Evolutionary conservation across 164 flowering plant genomes (phyloP), one percentile per base, ranked within the genome.

Genomic region (Tetrastigma voinierianum): DNA sequence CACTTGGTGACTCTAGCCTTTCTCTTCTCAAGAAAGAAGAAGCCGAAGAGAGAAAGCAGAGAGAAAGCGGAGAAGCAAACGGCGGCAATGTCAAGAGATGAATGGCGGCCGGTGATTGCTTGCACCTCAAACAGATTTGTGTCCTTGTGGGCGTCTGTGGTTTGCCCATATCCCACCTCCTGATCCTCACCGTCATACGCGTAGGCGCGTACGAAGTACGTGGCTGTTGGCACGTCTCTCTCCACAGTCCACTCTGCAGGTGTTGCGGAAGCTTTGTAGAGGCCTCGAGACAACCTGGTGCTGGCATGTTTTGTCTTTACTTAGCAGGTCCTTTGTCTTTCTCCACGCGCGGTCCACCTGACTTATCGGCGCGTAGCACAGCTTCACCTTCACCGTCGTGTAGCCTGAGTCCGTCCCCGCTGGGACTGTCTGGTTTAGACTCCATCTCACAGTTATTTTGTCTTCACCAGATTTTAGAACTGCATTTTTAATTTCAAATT

Each of bases 41-140:
- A 91, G 6, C 81, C 86, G 48, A 72, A 46, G 74, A 91, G 66
- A 2, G 96, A 57, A 23, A 86, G n/a, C 4, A 93, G 72, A 1
- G 98, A 81, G 86, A 93, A 86, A 24, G 79, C 94, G 17, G 97
- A 91, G 86, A 91, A 91, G 68, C 80, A 76, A 44, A 69, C 77
- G 15, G 97, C n/a, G 97, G 90, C 88, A 12, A 91, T 80, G 60
- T 90, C 94, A 1, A 93, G 75, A 0, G 94, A 84, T 12, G 46
- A 66, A 57, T 82, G 89, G 58, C 97, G 90, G 16, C 98, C 98
- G 4, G 77, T 67, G 80, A 90, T 79, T 2, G 83, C 85, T 57
- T 87, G 67, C 23, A 93, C 60, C 0, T 70, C 66, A 25, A 93
- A 90, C 48, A 91, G 73, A 71, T 88, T 81, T 40, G 75, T 75